A percentile compares a stretch with the other conserved stretches of the same genome.
phyloP scores from a whole-genome alignment of 768 basidiomycete species.

The Candolleomyces efflorescens region DNA sequence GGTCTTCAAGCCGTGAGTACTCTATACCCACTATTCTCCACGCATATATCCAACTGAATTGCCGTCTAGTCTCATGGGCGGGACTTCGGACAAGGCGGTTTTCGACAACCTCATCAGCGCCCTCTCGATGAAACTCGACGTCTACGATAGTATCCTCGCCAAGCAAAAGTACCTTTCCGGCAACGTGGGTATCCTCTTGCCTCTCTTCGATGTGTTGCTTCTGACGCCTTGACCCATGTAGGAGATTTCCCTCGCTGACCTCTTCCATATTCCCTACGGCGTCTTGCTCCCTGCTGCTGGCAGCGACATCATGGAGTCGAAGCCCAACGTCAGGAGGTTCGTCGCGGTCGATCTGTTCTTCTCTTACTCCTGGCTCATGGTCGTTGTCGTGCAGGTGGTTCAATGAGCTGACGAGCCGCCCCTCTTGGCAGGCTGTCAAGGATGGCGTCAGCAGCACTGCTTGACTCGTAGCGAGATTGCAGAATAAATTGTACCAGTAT shows the following conservation, averaged over 20 bases:
- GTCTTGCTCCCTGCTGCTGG: conserved; percentile 22
- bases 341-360: neutral
- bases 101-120: conserved; percentile 24
- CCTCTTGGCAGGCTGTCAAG: conserved; percentile 21
- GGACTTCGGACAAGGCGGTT: conserved; percentile 17
- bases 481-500: neutral
- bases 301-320: conserved; percentile 25
- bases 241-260: conserved; percentile 42
- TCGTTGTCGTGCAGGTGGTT: conserved; percentile 16
- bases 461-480: neutral
- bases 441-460: conserved; percentile 14
- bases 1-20: conserved; percentile 44
- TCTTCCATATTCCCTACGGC: conserved; percentile 45
- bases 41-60: neutral
- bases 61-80: neutral
- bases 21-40: too few species aligned
- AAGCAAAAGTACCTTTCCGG: conserved; percentile 56
- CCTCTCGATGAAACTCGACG: conserved; percentile 39
- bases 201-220: neutral
- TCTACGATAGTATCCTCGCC: conserved; percentile 48
- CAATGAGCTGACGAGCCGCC: conserved; percentile 15
- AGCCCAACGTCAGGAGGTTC: conserved; percentile 39
- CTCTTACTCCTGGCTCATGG: neutral
- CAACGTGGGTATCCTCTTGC: conserved; percentile 31
- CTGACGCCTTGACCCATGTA: conserved; percentile 15